These are phyloP conservation scores for Dunaliella primolecta DNA, from an alignment of 139 green algal genomes.

Conservation along the genomic window DNA sequence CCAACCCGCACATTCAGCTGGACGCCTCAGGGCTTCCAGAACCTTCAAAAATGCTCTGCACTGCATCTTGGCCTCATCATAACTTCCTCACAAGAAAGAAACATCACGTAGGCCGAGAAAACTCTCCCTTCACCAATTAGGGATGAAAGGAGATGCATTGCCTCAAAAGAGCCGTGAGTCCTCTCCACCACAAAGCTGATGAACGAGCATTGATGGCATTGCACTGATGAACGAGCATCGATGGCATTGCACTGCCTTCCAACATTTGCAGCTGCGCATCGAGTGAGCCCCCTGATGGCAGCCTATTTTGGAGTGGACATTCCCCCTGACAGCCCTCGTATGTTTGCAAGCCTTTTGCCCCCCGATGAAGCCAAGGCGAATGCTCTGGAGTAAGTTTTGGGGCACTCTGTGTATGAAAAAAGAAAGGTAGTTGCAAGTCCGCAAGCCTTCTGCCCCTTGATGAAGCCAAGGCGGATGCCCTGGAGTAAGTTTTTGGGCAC, in stretches of 20 bases:
- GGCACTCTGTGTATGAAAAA: too few species aligned
- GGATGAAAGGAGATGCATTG: background rate
- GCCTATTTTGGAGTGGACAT: slow-evolving; percentile 46
- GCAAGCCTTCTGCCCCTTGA: slow-evolving; percentile 63
- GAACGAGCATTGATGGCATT: background rate
- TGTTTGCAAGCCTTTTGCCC: slow-evolving; percentile 61
- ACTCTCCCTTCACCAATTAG: background rate
- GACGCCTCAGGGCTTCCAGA: too few species aligned
- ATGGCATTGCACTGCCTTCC: background rate
- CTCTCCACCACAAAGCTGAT: background rate
- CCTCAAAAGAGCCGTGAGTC: background rate
- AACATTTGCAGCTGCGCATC: slow-evolving; percentile 7
- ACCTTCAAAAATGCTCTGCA: too few species aligned
- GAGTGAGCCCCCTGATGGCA: slow-evolving; percentile 29
- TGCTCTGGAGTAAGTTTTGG: slow-evolving; percentile 31
- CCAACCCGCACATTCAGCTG: too few species aligned
- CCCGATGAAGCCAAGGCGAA: slow-evolving; percentile 63
- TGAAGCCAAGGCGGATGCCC: slow-evolving; percentile 51
- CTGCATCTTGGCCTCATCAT: too few species aligned
- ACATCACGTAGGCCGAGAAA: background rate
- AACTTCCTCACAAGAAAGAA: too few species aligned
- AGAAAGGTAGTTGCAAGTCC: too few species aligned
- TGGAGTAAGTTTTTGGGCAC: background rate
- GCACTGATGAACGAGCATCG: background rate
- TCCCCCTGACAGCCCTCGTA: slow-evolving; percentile 38